Evolutionary conservation across 352 stramenopile species (phyloP).

Genomic region (Pythium graminicola): DNA sequence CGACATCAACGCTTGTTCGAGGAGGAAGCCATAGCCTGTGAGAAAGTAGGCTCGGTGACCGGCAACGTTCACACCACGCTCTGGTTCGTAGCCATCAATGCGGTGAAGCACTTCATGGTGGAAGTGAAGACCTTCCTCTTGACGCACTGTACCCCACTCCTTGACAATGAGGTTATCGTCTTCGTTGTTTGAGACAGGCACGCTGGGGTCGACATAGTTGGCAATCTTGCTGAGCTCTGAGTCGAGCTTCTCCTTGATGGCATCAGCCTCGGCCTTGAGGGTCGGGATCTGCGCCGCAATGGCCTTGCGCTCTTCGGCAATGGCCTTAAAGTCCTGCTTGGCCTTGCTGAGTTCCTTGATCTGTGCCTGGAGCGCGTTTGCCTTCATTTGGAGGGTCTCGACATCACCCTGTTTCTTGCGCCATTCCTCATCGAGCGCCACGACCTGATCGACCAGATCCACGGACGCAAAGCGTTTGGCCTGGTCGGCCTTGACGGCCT

Average conservation of each 20-base stretch:
- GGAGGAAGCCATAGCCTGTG: slow-evolving; percentile 95
- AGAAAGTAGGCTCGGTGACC: slow-evolving; percentile 99
- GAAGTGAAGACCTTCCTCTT: slow-evolving; percentile 85
- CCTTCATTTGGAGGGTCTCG: slow-evolving; percentile 82
- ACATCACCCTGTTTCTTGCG: slow-evolving; percentile 82
- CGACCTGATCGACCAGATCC: slow-evolving; percentile 93
- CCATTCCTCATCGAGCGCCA: slow-evolving; percentile 90
- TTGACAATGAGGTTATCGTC: slow-evolving; percentile 94
- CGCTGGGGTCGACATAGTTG: slow-evolving; percentile 95
- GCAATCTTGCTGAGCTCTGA: slow-evolving; percentile 89
- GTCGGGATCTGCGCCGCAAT: slow-evolving; percentile 57
- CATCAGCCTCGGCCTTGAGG: slow-evolving; percentile 76
- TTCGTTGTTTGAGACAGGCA: slow-evolving; percentile 96
- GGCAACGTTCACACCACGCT: slow-evolving; percentile 92
- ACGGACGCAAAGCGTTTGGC: slow-evolving; percentile 91
- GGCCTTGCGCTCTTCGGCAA: slow-evolving; percentile 76
- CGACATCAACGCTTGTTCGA: slow-evolving; percentile 99
- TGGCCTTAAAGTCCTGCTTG: slow-evolving; percentile 80
- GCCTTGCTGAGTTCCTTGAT: slow-evolving; percentile 87
- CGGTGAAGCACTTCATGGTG: slow-evolving; percentile 97
- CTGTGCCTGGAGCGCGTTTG: slow-evolving; percentile 77
- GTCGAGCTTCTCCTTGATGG: slow-evolving; percentile 69
- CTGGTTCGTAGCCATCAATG: slow-evolving; percentile 99
- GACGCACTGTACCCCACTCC: slow-evolving; percentile 62
- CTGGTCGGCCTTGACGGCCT: slow-evolving; percentile 91